These are phyloP conservation scores for Wickerhamiella bombiphila DNA, from an alignment of 805 yeast species.

Conservation along the genomic window DNA sequence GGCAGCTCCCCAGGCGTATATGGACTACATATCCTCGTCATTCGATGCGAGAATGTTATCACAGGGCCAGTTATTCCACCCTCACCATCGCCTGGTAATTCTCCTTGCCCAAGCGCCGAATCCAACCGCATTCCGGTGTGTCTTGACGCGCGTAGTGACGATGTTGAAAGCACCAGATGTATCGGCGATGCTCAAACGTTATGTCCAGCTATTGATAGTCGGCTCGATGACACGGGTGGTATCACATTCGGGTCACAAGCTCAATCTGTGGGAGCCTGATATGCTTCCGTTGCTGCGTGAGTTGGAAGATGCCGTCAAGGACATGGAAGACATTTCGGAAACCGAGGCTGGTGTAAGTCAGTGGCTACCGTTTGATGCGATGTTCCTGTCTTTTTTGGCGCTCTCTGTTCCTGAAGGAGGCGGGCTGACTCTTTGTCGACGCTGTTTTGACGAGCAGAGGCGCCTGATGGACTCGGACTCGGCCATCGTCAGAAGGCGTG, in stretches of 20 bases:
- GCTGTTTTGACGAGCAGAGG: neutral
- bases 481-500: neutral
- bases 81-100: slow-evolving; percentile 1
- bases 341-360: neutral
- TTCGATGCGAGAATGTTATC: neutral
- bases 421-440: neutral
- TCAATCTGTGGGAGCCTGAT: slow-evolving; percentile 1
- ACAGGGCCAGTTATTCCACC: neutral
- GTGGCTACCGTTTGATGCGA: slow-evolving; percentile 1
- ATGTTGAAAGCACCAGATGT: neutral
- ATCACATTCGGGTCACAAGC: neutral
- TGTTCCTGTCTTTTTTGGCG: slow-evolving; percentile 1
- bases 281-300: neutral
- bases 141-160: slow-evolving; percentile 1
- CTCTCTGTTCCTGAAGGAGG: neutral
- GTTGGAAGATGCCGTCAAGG: neutral
- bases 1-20: neutral
- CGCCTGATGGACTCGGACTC: neutral
- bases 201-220: neutral
- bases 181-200: neutral
- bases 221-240: slow-evolving; percentile 1
- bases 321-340: neutral
- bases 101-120: slow-evolving; percentile 1
- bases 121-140: neutral
- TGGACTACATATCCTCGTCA: neutral